Percentiles rank a stretch among this genome's conserved stretches.
Evolutionary conservation across 768 basidiomycete genomes (phyloP).

Genomic region (Fomitopsis serialis): DNA sequence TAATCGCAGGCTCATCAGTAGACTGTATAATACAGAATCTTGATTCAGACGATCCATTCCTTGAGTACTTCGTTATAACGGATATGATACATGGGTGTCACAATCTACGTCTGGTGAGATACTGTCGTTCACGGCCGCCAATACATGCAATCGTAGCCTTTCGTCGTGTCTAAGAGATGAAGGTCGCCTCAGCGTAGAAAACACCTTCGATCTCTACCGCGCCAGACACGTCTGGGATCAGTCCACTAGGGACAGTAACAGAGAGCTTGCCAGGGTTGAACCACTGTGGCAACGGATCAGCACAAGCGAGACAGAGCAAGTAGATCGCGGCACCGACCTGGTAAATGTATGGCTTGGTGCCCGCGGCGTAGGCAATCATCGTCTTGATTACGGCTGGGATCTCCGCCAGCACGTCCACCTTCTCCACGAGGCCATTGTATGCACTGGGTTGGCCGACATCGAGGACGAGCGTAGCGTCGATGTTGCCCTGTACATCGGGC

Average conservation of each 20-base stretch:
- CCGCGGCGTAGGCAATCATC: slow-evolving; percentile 88
- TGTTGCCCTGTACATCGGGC: slow-evolving; percentile 41
- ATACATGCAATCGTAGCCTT: too few relatives aligned
- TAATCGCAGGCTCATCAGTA: too few relatives aligned
- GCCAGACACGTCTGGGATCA: slow-evolving; percentile 35
- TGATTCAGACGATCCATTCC: too few relatives aligned
- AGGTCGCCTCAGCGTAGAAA: slow-evolving; percentile 88
- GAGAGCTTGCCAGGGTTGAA: slow-evolving; percentile 48
- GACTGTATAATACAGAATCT: too few relatives aligned
- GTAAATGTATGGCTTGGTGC: slow-evolving; percentile 92
- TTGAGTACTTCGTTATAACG: too few relatives aligned
- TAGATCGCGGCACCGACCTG: slow-evolving; percentile 51
- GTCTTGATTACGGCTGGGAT: slow-evolving; percentile 90
- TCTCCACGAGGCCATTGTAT: slow-evolving; percentile 80
- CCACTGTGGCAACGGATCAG: slow-evolving; percentile 37
- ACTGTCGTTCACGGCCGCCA: too few relatives aligned
- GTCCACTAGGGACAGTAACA: slow-evolving; percentile 36
- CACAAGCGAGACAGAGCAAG: neutral
- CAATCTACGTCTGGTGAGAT: too few relatives aligned
- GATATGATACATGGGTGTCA: too few relatives aligned
- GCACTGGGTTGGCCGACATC: slow-evolving; percentile 52
- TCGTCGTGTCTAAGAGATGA: slow-evolving; percentile 51
- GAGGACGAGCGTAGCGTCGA: slow-evolving; percentile 51
- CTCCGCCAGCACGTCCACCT: slow-evolving; percentile 93
- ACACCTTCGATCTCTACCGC: slow-evolving; percentile 53